Base-by-base conservation (phyloP, 2,329 filamentous ascomycete species). In the Zarea fungicola region DNA sequence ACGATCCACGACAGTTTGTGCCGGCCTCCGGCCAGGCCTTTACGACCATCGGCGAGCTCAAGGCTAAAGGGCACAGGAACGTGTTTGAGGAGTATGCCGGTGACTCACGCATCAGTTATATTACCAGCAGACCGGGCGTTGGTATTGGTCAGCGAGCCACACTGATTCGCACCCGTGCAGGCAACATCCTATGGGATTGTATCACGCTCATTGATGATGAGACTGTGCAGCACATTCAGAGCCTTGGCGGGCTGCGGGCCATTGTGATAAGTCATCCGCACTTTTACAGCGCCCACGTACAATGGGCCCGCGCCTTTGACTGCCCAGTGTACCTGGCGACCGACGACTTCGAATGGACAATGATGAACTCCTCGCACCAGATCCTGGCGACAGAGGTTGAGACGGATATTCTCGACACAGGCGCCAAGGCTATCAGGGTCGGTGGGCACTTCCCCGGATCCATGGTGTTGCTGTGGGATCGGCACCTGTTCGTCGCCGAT, bases 181-280 rank as follows among this genome's bases (percentile, higher is more conserved):
- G 87, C 0, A 91, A 91, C 61, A 65, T 93, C 1, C 77, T 93
- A 1, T 95, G 88, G 88, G 89, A 93, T 64, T 81, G 85, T 53
- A 71, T 93, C 49, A 77, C 86, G 0, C 80, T 82, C 55, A 68
- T 93, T 4, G 84, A 91, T 61, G 67, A 75, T 2, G 74, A 74
- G 4, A 91, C 87, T 0, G 65, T 87, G 0, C 59, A 67, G 1
- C 62, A 65, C 49, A 80, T 92, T 57, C 71, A 76, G 4, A 61
- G 60, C 0, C 70, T 82, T 6, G 88, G 87, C 36, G 86, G 85
- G 0, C 60, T 95, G 11, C 69, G 70, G 23, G 87, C 84, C 1
- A 90, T 93, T 37, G 82, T 82, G 55, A 88, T 91, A 52, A 83
- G 77, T 11, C 87, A 95, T 65, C 89, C 88, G 47, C 89, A 95